Conservation (phyloP, 2,329 filamentous ascomycete genomes). For the Scytalidium sp. region DNA sequence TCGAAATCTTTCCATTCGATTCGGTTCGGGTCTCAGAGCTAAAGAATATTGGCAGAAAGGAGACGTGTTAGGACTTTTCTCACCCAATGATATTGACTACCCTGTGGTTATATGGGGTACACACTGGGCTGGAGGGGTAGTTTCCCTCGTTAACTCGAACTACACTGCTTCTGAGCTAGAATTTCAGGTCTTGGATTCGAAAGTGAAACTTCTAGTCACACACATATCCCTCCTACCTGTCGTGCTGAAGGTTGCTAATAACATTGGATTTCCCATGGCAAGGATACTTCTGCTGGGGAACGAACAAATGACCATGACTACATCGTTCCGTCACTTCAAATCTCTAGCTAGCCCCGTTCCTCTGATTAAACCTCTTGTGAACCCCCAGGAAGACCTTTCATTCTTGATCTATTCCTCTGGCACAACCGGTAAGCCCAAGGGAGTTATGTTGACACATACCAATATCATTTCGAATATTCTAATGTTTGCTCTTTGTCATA, state of each 20-base stretch:
- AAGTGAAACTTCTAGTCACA: conserved; percentile 69
- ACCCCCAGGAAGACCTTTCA: conserved; percentile 41
- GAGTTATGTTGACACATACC: conserved; percentile 57
- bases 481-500: conserved; percentile 52
- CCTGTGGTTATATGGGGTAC: conserved; percentile 71
- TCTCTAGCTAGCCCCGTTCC: no score
- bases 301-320: conserved; percentile 48
- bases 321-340: conserved; percentile 58
- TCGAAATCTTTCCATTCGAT: conserved; percentile 59
- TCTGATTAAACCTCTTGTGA: conserved; percentile 44
- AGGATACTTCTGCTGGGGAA: conserved; percentile 74
- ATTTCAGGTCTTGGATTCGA: conserved; percentile 74
- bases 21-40: conserved; percentile 73
- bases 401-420: conserved; percentile 79
- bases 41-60: conserved; percentile 73
- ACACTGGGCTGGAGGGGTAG: conserved; percentile 74
- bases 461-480: conserved; percentile 17
- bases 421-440: conserved; percentile 82
- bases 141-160: conserved; percentile 77
- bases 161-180: conserved; percentile 81
- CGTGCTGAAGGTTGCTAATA: conserved; percentile 62
- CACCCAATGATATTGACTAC: conserved; percentile 79
- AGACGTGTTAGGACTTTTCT: conserved; percentile 76
- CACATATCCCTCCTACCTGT: conserved; percentile 61
- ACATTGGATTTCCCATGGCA: conserved; percentile 64